phyloP scores from a whole-genome alignment of 1,284 basidiomycete genomes.

The Tilletia indica region DNA sequence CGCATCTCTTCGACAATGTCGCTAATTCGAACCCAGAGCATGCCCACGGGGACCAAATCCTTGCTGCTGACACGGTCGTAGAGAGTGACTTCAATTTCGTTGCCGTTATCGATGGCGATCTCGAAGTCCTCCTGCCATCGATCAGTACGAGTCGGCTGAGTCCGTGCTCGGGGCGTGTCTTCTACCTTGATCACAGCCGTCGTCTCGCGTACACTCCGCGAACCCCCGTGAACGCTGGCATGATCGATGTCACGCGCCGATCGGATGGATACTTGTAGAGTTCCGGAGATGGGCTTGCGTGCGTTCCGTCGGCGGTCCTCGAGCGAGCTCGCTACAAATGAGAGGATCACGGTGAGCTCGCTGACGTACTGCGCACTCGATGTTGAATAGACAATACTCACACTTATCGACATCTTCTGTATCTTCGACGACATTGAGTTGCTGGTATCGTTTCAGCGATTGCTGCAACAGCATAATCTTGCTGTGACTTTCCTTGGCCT shows the following conservation, averaged over 20 bases:
- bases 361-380: neutral
- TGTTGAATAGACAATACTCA: neutral
- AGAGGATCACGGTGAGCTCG: neutral
- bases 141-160: slow-evolving; percentile 88
- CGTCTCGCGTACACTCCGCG: slow-evolving; percentile 65
- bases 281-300: slow-evolving; percentile 89
- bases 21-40: slow-evolving; percentile 91
- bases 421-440: slow-evolving; percentile 87
- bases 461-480: slow-evolving; percentile 91
- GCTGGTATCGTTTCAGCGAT: slow-evolving; percentile 94
- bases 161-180: slow-evolving; percentile 86
- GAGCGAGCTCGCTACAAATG: slow-evolving; percentile 38
- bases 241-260: slow-evolving; percentile 93
- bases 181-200: slow-evolving; percentile 93
- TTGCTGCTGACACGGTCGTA: slow-evolving; percentile 82
- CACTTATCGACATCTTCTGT: slow-evolving; percentile 68
- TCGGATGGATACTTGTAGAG: slow-evolving; percentile 82
- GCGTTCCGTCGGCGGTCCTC: slow-evolving; percentile 84
- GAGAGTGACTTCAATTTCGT: slow-evolving; percentile 94
- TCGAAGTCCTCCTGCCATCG: slow-evolving; percentile 98
- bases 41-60: slow-evolving; percentile 83
- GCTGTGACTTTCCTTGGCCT: slow-evolving; percentile 88
- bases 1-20: slow-evolving; percentile 93
- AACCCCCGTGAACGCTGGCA: slow-evolving; percentile 68
- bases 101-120: slow-evolving; percentile 93